Evolutionary conservation across 306 rosid genomes (phyloP).

Genomic region (Coriaria nepalensis): DNA sequence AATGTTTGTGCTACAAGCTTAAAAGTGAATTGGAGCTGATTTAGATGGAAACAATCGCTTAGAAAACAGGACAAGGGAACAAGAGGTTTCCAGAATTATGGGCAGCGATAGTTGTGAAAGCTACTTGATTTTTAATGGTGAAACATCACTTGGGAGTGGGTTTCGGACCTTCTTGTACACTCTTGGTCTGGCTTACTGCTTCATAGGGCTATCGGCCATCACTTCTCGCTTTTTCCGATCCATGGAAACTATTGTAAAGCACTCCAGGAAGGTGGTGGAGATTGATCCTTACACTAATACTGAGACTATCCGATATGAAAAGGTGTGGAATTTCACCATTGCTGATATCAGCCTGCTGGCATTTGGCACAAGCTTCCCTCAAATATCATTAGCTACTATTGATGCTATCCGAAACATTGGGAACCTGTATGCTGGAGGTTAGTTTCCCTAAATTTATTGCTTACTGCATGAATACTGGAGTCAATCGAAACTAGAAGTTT

Average conservation of each 20-base stretch:
- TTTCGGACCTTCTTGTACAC: constrained; percentile 44
- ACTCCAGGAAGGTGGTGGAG: constrained; percentile 44
- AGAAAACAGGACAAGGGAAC: constrained; percentile 25
- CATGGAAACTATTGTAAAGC: constrained; percentile 92
- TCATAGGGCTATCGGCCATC: constrained; percentile 79
- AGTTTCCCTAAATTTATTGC: constrained; percentile 22
- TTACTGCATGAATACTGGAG: constrained; percentile 10
- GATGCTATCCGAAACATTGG: constrained; percentile 82
- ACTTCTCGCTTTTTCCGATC: constrained; percentile 71
- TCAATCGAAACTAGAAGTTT: too few species aligned
- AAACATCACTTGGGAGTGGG: constrained; percentile 42
- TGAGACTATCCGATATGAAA: constrained; percentile 39
- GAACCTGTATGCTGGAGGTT: constrained; percentile 82
- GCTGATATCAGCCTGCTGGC: constrained; percentile 92
- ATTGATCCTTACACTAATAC: constrained; percentile 44
- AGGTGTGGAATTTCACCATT: constrained; percentile 88
- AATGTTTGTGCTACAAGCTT: constrained; percentile 8
- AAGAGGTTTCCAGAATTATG: constrained; percentile 19
- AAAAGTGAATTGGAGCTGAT: constrained; percentile 21
- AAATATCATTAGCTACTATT: constrained; percentile 86
- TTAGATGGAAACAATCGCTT: constrained; percentile 17
- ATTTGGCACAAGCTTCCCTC: constrained; percentile 98
- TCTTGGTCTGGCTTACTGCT: constrained; percentile 73
- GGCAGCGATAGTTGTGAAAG: constrained; percentile 38
- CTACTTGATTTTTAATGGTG: constrained; percentile 51